phyloP scores from a whole-genome alignment of 768 basidiomycete species.

The Serendipita sp. region DNA sequence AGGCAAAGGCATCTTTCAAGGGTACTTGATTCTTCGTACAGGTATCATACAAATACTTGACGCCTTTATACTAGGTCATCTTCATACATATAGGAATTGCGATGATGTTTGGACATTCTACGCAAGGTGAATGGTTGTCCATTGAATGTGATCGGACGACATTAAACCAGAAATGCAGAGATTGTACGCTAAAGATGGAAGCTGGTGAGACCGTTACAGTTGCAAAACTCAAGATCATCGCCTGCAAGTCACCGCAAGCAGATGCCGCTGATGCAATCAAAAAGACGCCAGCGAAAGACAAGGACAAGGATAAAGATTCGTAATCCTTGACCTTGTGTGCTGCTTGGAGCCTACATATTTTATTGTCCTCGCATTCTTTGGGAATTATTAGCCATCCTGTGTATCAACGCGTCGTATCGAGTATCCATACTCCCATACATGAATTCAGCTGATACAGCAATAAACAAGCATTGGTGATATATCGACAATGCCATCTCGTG shows the following conservation, averaged over 20 bases:
- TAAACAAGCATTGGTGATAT: no score
- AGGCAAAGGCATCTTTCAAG: conserved; percentile 5
- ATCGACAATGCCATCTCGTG: no score
- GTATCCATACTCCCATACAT: no score
- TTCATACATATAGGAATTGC: conserved; percentile 75
- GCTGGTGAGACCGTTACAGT: conserved; percentile 60
- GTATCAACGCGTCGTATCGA: no score
- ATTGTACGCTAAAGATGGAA: conserved; percentile 71
- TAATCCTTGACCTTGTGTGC: no score
- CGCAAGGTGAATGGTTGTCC: conserved; percentile 58
- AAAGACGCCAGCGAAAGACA: background rate
- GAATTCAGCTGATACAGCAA: no score
- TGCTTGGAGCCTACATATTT: no score
- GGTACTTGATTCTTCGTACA: background rate
- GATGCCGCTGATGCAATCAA: conserved; percentile 46
- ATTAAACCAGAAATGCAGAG: background rate
- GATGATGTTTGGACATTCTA: conserved; percentile 99
- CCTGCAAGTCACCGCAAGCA: conserved; percentile 90
- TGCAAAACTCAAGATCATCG: conserved; percentile 88
- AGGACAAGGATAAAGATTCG: background rate
- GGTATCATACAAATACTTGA: background rate
- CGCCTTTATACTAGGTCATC: background rate
- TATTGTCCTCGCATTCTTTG: no score
- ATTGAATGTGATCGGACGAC: conserved; percentile 19
- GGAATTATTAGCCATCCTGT: no score